These are phyloP conservation scores for Yamadazyma nakazawae DNA, from an alignment of 805 yeast species.

Conservation along the genomic window DNA sequence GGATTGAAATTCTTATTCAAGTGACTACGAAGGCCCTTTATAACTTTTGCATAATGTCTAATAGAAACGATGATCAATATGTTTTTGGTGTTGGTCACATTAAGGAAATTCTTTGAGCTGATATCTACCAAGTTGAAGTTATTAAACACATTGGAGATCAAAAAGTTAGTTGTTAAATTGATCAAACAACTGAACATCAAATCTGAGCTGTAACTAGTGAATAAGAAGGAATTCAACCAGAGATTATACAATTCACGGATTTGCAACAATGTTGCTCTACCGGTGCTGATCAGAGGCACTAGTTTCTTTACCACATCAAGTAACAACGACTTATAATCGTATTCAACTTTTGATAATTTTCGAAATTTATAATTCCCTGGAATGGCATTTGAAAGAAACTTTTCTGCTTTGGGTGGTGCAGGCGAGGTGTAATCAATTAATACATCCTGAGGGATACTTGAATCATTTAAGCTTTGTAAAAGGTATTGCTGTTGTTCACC, in stretches of 20 bases:
- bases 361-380: constrained; percentile 6
- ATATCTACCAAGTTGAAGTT: constrained; percentile 13
- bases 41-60: constrained; percentile 34
- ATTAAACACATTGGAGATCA: constrained; percentile 29
- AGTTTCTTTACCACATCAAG: constrained; percentile 11
- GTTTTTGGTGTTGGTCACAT: constrained; percentile 20
- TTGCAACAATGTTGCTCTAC: constrained; percentile 25
- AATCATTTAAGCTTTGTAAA: constrained; percentile 10
- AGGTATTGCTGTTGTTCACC: constrained; percentile 9
- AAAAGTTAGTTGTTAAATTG: constrained; percentile 38
- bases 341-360: constrained; percentile 7
- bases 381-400: constrained; percentile 12
- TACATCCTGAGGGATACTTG: constrained; percentile 12
- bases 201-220: constrained; percentile 19
- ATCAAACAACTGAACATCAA: constrained; percentile 35
- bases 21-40: constrained; percentile 27
- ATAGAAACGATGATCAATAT: constrained; percentile 30
- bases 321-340: constrained; percentile 10
- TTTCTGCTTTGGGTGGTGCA: constrained; percentile 4
- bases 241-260: constrained; percentile 28
- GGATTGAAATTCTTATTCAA: constrained; percentile 29
- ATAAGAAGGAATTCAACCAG: constrained; percentile 34
- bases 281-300: constrained; percentile 15
- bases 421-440: constrained; percentile 12
- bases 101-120: constrained; percentile 12